A percentile compares a stretch with the other conserved stretches of the same genome.
phyloP scores from a whole-genome alignment of 164 flowering plant genomes.

The Paratinospora sagittata region DNA sequence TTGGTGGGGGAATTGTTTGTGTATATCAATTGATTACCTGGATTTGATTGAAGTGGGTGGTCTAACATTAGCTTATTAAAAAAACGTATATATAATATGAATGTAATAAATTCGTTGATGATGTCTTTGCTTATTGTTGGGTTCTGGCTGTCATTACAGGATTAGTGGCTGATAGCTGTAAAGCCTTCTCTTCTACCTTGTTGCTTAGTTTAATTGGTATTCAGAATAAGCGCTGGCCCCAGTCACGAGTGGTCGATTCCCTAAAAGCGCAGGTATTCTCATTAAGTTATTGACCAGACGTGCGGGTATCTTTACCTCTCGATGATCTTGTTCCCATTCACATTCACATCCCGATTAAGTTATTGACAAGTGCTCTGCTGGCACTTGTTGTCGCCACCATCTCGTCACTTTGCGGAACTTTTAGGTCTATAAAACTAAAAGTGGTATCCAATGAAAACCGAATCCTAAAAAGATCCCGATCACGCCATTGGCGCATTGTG shows the following conservation, averaged over 20 bases:
- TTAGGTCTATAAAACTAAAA: background rate
- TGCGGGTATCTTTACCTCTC: no score
- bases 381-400: no score
- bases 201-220: background rate
- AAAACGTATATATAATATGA: background rate
- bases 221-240: background rate
- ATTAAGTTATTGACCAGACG: no score
- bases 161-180: slow-evolving; percentile 1
- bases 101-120: background rate
- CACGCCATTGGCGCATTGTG: background rate
- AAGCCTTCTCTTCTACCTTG: background rate
- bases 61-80: background rate
- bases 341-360: no score
- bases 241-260: background rate
- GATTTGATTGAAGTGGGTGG: background rate
- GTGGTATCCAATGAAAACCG: background rate
- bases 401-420: no score
- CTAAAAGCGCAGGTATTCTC: background rate
- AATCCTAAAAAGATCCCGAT: background rate
- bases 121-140: background rate
- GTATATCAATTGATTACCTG: background rate
- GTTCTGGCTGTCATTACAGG: background rate
- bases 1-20: background rate
- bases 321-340: no score
- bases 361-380: no score